Base-by-base conservation (phyloP, 306 rosid genomes). In the Prinsepia uniflora region DNA sequence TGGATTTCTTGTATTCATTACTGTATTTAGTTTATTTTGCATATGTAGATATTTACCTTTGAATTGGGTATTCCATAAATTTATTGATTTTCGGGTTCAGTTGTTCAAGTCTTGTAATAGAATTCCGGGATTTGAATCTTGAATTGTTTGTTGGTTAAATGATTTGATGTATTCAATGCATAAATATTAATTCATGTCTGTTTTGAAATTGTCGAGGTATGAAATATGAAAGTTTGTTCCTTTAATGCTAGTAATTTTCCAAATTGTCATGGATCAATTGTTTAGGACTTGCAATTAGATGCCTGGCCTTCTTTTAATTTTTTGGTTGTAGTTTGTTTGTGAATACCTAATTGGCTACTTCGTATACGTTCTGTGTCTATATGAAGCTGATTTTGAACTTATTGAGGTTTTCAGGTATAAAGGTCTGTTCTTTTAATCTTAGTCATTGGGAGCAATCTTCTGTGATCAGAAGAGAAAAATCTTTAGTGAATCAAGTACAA, bases 401-500 rank as follows among this genome's bases (percentile, higher is more conserved):
- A 0, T 55, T 0, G 64, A 42, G 42, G 2, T 20, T 2, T 20
- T 43, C 4, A 39, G 19, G 34, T 69, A 36, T 42, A 19, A 0
- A 56, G 24, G 22, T 43, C 10, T 24, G 10, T 20, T 43, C 12
- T 45, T 43, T 56, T 6, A 34, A 24, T 15, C 20, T 42, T 70
- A 10, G 19, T 39, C 10, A 8, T 4, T 53, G 41, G 0, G 0
- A 3, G n/a, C 5, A 2, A 6, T n/a, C 50, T 50, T 10, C 10
- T 36, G 17, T 30, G 36, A 10, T 53, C 34, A 40, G 36, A 39
- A 18, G 43, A 47, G 18, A 39, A 39, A 50, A 41, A 12, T 6
- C 39, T 19, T 54, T 42, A 19, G 30, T 24, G 73, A 68, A 54
- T 42, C 42, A 69, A 59, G 14, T 55, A 58, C 41, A 54, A 50